phyloP scores from a whole-genome alignment of 2,329 filamentous ascomycete genomes.

The Aspergillus viridinutans region DNA sequence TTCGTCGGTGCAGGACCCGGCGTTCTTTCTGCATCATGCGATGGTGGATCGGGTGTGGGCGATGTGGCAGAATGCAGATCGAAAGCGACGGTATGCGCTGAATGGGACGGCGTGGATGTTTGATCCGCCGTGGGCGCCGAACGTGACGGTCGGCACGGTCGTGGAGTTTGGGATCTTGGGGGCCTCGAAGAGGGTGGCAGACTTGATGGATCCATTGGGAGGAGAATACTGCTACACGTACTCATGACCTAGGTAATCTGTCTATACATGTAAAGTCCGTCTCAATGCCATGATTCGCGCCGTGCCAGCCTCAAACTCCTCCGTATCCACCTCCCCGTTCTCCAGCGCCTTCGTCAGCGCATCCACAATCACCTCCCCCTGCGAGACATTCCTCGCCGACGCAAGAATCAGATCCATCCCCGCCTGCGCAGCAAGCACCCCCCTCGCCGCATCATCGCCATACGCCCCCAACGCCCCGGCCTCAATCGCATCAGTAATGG shows the following conservation, averaged over 20 bases:
- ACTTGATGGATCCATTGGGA: slow-evolving; percentile 17
- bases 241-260: slow-evolving; percentile 1
- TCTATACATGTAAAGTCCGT: too few species aligned
- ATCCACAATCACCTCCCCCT: slow-evolving; percentile 23
- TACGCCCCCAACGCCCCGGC: slow-evolving; percentile 22
- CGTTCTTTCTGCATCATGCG: neutral
- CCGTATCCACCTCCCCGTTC: slow-evolving; percentile 9
- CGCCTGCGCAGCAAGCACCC: slow-evolving; percentile 22
- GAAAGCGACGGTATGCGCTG: slow-evolving; percentile 8
- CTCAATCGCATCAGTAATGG: slow-evolving; percentile 30
- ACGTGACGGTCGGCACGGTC: slow-evolving; percentile 10
- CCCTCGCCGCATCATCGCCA: slow-evolving; percentile 18
- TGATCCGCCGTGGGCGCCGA: slow-evolving; percentile 12
- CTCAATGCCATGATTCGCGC: slow-evolving; percentile 14
- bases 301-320: slow-evolving; percentile 13
- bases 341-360: slow-evolving; percentile 17
- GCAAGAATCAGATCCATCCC: slow-evolving; percentile 31
- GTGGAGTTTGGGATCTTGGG: slow-evolving; percentile 19
- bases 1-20: neutral
- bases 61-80: neutral
- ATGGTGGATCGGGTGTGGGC: neutral
- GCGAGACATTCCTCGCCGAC: slow-evolving; percentile 23
- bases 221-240: slow-evolving; percentile 16
- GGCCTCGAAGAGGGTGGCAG: slow-evolving; percentile 7
- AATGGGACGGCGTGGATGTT: slow-evolving; percentile 16